Evolutionary conservation across 352 stramenopile genomes (phyloP).

Genomic region (Phytophthora macrochlamydospora): DNA sequence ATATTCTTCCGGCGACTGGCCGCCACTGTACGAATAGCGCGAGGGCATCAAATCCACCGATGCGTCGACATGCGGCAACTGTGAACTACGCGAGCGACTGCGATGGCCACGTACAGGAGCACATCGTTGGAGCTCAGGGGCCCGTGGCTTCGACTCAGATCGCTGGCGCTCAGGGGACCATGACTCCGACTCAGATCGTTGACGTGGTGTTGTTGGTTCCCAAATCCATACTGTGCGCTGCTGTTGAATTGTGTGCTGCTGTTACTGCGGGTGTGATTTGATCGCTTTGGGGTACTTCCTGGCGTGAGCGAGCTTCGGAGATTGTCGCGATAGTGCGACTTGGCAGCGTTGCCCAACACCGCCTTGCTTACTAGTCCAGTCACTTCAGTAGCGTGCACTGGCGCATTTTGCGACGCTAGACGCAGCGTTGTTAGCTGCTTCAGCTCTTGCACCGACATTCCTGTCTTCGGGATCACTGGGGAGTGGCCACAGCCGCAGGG

Average conservation of each 20-base stretch:
- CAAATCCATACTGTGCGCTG: constrained; percentile 34
- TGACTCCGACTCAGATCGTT: constrained; percentile 35
- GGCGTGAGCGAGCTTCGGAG: constrained; percentile 62
- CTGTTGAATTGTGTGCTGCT: constrained; percentile 34
- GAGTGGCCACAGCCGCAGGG: constrained; percentile 26
- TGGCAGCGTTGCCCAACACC: constrained; percentile 74
- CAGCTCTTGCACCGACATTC: constrained; percentile 87
- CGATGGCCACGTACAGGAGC: constrained; percentile 49
- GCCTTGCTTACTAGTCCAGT: constrained; percentile 78
- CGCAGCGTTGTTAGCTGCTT: constrained; percentile 86
- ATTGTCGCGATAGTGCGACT: constrained; percentile 80
- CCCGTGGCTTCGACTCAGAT: constrained; percentile 34
- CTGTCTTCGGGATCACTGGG: constrained; percentile 71
- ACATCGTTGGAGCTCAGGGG: constrained; percentile 32
- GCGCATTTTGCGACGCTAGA: constrained; percentile 72
- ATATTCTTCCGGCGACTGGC: constrained; percentile 60
- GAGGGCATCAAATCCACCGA: constrained; percentile 43
- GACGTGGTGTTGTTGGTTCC: constrained; percentile 17
- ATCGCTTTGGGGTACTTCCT: constrained; percentile 54
- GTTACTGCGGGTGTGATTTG: constrained; percentile 34
- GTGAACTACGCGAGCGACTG: constrained; percentile 59
- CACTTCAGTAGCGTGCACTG: constrained; percentile 66
- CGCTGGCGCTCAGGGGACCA: constrained; percentile 28
- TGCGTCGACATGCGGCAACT: constrained; percentile 43
- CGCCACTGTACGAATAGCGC: constrained; percentile 70